Base-by-base conservation (phyloP, 805 yeast genomes). In the Candida dajiaensis region DNA sequence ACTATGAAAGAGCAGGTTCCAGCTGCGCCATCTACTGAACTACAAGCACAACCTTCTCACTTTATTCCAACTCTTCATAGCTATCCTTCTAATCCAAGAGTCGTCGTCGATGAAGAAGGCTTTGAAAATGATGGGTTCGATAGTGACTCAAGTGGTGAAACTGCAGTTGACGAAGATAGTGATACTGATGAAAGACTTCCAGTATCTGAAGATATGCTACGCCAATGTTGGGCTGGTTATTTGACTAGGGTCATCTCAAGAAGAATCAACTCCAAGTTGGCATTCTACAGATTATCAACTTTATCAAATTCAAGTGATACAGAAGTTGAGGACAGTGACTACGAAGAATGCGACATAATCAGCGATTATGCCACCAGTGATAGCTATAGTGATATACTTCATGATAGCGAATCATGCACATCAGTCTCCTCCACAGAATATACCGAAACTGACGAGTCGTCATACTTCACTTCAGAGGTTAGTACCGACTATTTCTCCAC, bases 231-330 rank as follows among this genome's bases (percentile, higher is more conserved):
- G 44, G 11, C 20, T 19, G 20, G 36, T 15, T 59, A 52, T 23
- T 45, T 57, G 16, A 48, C 54, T 35, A 46, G 48, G 10, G 47
- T 54, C 5, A 52, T 59, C 25, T 52, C 59, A 6, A 41, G 48
- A 18, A 47, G 64, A 49, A 59, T 59, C 20, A 49, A 56, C 40
- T 50, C 53, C 42, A 59, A 59, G 35, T n/a, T 58, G 22, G 55
- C 52, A 13, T 26, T 50, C 19, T 35, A 49, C 38, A 45, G 41
- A 20, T 36, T 53, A 15, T 43, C 56, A 11, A 16, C 20, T 16
- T 33, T 28, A 13, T 28, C 51, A 45, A 31, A 50, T 47, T 21
- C 49, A 51, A 45, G 54, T 47, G 19, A 52, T 55, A 20, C 38
- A 36, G 42, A 22, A 11, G 50, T 43, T 2, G 42, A 48, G 33